Evolutionary conservation across 2,329 filamentous ascomycete genomes (phyloP).

Genomic region (Fusarium sp.): DNA sequence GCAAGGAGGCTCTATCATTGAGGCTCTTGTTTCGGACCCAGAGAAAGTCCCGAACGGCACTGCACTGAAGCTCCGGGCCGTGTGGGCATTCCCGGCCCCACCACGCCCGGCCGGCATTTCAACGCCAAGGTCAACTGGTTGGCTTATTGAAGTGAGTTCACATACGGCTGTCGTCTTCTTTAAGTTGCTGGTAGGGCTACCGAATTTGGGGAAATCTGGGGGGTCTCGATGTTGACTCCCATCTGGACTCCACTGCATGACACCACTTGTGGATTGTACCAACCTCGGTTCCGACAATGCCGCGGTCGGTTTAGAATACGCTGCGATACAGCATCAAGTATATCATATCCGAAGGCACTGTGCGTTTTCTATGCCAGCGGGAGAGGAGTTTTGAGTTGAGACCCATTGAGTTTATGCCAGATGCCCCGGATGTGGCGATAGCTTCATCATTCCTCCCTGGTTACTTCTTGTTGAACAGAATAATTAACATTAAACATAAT

Average conservation of each 20-base stretch:
- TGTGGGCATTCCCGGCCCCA: not conserved
- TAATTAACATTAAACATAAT: not conserved
- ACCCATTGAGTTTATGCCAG: not conserved
- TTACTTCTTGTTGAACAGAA: not conserved
- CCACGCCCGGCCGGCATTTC: not conserved
- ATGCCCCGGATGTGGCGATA: not conserved
- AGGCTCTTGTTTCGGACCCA: not conserved
- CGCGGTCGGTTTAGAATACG: not conserved
- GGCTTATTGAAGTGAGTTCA: not conserved
- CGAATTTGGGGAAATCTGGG: conserved; percentile 12
- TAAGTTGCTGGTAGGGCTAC: not conserved
- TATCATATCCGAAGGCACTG: not conserved
- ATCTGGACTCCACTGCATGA: not conserved
- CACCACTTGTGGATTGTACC: not conserved
- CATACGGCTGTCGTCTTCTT: not conserved
- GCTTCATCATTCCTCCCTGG: not conserved
- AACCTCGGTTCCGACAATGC: not conserved
- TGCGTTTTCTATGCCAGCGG: not conserved
- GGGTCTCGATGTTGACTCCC: not conserved
- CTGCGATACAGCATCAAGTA: not conserved
- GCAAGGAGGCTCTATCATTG: not conserved
- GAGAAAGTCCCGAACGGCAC: not conserved
- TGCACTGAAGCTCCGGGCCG: not conserved
- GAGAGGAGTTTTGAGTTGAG: not conserved
- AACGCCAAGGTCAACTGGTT: not conserved